Conservation (phyloP, 371 early-diverging fungal genomes). For the Apophysomyces trapeziformis region DNA sequence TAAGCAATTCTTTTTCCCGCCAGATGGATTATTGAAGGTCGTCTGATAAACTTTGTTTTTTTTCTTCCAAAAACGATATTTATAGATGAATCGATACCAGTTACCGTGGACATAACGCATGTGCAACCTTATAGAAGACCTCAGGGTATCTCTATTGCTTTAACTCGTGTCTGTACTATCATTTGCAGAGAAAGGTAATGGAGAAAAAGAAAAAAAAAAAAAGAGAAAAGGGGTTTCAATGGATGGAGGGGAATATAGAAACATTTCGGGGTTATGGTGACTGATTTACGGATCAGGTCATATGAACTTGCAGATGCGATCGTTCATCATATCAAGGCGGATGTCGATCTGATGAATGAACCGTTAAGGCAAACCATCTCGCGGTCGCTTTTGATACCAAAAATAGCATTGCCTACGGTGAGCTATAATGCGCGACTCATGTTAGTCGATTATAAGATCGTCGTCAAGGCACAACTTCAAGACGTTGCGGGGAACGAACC, state of each 20-base stretch:
- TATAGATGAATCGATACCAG: constrained; percentile 20
- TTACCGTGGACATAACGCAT: constrained; percentile 21
- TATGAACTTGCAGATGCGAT: constrained; percentile 14
- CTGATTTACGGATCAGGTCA: constrained; percentile 1
- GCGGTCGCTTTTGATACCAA: constrained; percentile 20
- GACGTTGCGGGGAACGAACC: constrained; percentile 9
- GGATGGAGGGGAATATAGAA: neutral
- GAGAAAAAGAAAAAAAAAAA: neutral
- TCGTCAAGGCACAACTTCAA: constrained; percentile 21
- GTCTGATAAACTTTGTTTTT: neutral
- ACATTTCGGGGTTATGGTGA: neutral
- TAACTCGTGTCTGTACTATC: constrained; percentile 14
- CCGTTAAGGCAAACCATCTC: constrained; percentile 15
- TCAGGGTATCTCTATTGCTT: constrained; percentile 16
- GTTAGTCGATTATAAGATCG: constrained; percentile 21
- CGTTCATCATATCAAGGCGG: constrained; percentile 20
- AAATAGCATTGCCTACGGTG: constrained; percentile 22
- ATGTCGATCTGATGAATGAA: constrained; percentile 16
- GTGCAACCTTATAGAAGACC: constrained; percentile 14
- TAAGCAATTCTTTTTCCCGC: constrained; percentile 8
- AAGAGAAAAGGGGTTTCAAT: neutral
- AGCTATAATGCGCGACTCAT: constrained; percentile 16
- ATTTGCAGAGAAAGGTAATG: constrained; percentile 24
- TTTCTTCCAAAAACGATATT: neutral
- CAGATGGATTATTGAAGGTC: neutral